These are phyloP conservation scores for Hemileccinum rubropunctum DNA, from an alignment of 768 basidiomycete genomes.

Conservation along the genomic window DNA sequence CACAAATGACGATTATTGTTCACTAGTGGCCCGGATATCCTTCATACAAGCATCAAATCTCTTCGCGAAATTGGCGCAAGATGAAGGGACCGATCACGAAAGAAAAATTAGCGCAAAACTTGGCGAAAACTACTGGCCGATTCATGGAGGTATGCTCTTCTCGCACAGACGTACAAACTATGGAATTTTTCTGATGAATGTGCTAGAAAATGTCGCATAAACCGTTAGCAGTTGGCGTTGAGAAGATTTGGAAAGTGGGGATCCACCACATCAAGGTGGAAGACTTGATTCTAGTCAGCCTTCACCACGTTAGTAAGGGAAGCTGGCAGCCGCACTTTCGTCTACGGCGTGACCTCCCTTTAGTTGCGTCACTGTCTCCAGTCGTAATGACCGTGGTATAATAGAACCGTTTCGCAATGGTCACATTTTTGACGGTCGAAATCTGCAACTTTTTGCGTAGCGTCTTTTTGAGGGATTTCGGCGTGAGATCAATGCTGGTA, in stretches of 20 bases:
- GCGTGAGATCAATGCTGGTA: too few relatives aligned
- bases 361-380: too few relatives aligned
- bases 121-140: constrained; percentile 63
- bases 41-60: constrained; percentile 69
- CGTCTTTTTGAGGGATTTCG: too few relatives aligned
- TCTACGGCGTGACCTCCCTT: constrained; percentile 27
- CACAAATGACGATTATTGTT: background rate
- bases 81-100: constrained; percentile 70
- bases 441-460: too few relatives aligned
- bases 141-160: constrained; percentile 55
- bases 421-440: too few relatives aligned
- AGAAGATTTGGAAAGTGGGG: constrained; percentile 57
- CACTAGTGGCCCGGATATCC: constrained; percentile 75
- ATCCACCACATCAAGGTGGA: constrained; percentile 52
- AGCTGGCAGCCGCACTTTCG: constrained; percentile 75
- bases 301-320: constrained; percentile 76
- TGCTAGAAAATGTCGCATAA: constrained; percentile 48
- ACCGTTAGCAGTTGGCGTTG: constrained; percentile 49
- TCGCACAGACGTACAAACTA: background rate
- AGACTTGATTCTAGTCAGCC: constrained; percentile 66
- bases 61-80: constrained; percentile 71
- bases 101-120: constrained; percentile 64
- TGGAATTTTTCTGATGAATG: background rate
- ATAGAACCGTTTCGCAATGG: too few relatives aligned
- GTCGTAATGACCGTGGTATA: too few relatives aligned